Evolutionary conservation across 1,284 basidiomycete species (phyloP), one percentile per base, ranked within the genome.

Genomic region (Puccinia horiana): DNA sequence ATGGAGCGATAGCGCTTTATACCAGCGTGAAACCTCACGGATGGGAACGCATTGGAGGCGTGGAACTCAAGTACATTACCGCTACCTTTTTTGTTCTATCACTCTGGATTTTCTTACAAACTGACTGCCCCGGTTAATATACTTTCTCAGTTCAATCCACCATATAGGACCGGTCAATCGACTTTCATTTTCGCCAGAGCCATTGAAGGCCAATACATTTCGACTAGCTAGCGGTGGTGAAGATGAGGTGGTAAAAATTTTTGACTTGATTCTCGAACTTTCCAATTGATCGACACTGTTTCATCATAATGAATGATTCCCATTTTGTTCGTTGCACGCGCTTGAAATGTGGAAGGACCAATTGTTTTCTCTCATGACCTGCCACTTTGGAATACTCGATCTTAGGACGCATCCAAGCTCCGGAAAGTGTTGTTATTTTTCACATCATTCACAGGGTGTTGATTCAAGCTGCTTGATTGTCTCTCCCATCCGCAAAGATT

Each of bases 201-300:
- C 23, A 9, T 35, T 58, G 49, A 69, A 54, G 40, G 18, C 70
- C 44, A 26, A n/a, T 37, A 81, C 56, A 47, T 42, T 81, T 29
- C 65, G 78, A 81, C 56, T 81, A 11, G 78, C 78, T 20, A 81
- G 52, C 44, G 78, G 65, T 35, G 78, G 78, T 54, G 78, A 81
- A 49, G 78, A 81, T 63, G 78, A 70, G 29, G 69, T 81, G 54
- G 54, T 81, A 6, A 69, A 54, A 49, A 79, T 79, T 32, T 40
- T 65, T 44, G 77, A 79, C 35, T 58, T 79, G 16, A n/a, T 32
- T 54, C 37, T 79, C 23, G 35, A 40, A 40, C 54, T 29, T 40
- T 40, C 23, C 32, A 16, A 23, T 35, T 73, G 29, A 73, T 49
- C n/a, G 1, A 32, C 42, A 18, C 20, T 16, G 42, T 18, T 23